Percentiles rank a stretch among this genome's conserved stretches.
These are phyloP conservation scores for Gloeophyllum trabeum DNA, from an alignment of 768 basidiomycete species.

Conservation along the genomic window DNA sequence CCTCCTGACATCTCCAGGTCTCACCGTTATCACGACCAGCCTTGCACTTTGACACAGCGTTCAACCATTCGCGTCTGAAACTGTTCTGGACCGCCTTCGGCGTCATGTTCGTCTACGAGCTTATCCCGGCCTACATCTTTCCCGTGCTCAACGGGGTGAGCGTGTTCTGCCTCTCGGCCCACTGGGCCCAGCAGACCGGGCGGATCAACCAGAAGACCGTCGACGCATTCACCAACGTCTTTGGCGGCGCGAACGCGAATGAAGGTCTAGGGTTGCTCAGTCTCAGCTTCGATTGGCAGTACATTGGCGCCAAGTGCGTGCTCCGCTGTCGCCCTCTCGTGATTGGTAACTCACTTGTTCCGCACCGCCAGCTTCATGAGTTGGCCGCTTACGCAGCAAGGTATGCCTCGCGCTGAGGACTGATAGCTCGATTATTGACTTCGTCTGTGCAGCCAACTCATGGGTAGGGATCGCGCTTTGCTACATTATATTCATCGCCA, in stretches of 20 bases:
- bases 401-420: neutral
- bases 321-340: neutral
- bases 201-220: too few relatives aligned
- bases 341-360: neutral
- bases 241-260: slow-evolving; percentile 57
- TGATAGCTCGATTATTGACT: slow-evolving; percentile 1
- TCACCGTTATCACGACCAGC: too few relatives aligned
- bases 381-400: slow-evolving; percentile 43
- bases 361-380: slow-evolving; percentile 27
- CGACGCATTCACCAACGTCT: slow-evolving; percentile 38
- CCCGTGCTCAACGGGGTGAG: neutral
- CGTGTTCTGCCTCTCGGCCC: neutral
- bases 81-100: neutral
- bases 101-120: neutral
- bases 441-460: slow-evolving; percentile 39
- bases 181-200: too few relatives aligned
- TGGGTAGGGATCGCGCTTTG: slow-evolving; percentile 49
- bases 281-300: slow-evolving; percentile 62
- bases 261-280: slow-evolving; percentile 55
- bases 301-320: slow-evolving; percentile 18
- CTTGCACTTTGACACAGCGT: neutral
- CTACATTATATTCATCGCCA: slow-evolving; percentile 38
- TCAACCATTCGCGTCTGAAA: neutral
- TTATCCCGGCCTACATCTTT: neutral
- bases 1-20: too few relatives aligned